Evolutionary conservation across 2,329 filamentous ascomycete species (phyloP).

Genomic region (Phoma sp.): DNA sequence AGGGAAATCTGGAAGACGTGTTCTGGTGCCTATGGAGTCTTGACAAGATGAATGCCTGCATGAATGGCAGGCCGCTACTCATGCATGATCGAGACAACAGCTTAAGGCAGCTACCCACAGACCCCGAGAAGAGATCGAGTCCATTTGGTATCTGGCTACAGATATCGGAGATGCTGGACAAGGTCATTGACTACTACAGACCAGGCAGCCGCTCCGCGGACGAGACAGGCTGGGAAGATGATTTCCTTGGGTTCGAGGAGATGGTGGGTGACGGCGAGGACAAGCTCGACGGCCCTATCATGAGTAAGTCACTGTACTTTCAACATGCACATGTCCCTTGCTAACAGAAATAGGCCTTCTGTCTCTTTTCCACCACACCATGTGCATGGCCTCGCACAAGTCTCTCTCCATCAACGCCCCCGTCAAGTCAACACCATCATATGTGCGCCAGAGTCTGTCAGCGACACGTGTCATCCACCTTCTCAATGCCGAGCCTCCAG

Average conservation of each 20-base stretch:
- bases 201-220: conserved; percentile 48
- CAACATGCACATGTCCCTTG: conserved; percentile 5
- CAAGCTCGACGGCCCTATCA: conserved; percentile 44
- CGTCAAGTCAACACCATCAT: conserved; percentile 58
- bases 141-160: conserved; percentile 57
- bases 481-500: conserved; percentile 54
- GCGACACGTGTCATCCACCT: conserved; percentile 63
- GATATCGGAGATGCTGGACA: conserved; percentile 54
- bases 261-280: conserved; percentile 51
- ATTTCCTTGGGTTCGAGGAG: conserved; percentile 55
- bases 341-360: conserved; percentile 52
- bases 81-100: conserved; percentile 58
- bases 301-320: conserved; percentile 36
- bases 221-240: conserved; percentile 55
- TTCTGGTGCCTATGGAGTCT: conserved; percentile 60
- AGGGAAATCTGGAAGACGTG: conserved; percentile 52
- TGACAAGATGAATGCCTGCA: conserved; percentile 56
- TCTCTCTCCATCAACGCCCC: conserved; percentile 52
- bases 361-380: conserved; percentile 63
- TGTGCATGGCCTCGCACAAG: conserved; percentile 63
- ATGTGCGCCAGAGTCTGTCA: conserved; percentile 61
- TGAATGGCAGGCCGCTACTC: conserved; percentile 55
- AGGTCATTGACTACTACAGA: conserved; percentile 56
- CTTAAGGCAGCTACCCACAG: conserved; percentile 49
- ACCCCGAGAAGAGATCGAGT: conserved; percentile 53